These are phyloP conservation scores for Ophiobolus disseminans DNA, from an alignment of 2,329 filamentous ascomycete genomes.

Conservation along the genomic window DNA sequence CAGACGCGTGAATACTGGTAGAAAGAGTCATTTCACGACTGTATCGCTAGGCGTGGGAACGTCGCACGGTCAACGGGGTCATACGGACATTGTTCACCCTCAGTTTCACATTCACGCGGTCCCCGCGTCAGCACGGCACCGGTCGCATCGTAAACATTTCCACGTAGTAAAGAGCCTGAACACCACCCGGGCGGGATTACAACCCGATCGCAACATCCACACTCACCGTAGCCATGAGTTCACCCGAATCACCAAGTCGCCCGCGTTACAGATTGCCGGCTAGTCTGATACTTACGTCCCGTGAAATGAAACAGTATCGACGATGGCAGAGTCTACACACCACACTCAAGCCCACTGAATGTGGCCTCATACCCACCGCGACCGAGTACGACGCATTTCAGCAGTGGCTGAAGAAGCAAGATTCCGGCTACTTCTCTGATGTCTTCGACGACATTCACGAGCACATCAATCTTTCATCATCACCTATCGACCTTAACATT, in stretches of 20 bases:
- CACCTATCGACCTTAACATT: constrained; percentile 12
- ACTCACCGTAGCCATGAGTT: background rate
- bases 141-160: too few species aligned
- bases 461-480: constrained; percentile 16
- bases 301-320: constrained; percentile 37
- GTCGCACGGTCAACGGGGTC: background rate
- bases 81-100: background rate
- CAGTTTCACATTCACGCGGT: too few species aligned
- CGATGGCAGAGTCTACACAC: constrained; percentile 35
- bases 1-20: too few species aligned
- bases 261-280: constrained; percentile 26
- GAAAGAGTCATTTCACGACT: too few species aligned
- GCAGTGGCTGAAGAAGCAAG: constrained; percentile 36
- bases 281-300: constrained; percentile 30
- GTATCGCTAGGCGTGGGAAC: too few species aligned
- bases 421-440: constrained; percentile 42
- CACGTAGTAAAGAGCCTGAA: too few species aligned
- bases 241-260: background rate
- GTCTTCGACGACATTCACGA: constrained; percentile 32
- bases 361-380: constrained; percentile 33
- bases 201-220: too few species aligned
- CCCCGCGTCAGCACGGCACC: too few species aligned
- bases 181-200: too few species aligned
- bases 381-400: constrained; percentile 39
- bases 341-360: constrained; percentile 22